Base-by-base conservation (phyloP, 139 green algal genomes). In the Bryopsis sp. region DNA sequence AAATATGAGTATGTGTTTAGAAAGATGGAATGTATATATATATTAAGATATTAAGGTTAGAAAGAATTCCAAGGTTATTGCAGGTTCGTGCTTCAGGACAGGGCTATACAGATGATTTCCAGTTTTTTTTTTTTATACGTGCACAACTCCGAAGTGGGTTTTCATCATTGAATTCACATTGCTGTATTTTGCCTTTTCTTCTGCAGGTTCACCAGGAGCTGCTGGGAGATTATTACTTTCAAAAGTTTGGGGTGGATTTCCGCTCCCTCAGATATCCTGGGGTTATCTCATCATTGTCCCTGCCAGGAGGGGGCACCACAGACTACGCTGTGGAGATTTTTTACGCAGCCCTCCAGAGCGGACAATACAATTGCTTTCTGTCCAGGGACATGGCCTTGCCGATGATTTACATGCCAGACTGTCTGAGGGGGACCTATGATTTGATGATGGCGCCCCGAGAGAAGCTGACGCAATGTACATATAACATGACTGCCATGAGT, bases 311-410 rank as follows among this genome's bases (percentile, higher is more conserved):
- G 3, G 84, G 85, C 39, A 91, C 85, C 39, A 91, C 85, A 2
- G 85, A 91, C 75, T 91, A 87, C 34, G 79, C 81, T 2, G 76
- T 88, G n/a, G 85, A 88, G 35, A 87, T 91, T 32, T 87, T 82
- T 68, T 60, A 84, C 43, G 70, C 72, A 3, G 80, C 82, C 34
- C 73, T 87, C 35, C 57, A 54, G 22, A 46, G 64, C 38, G 73
- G 68, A 26, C 43, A 39, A 34, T 89, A 85, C 75, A 70, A 73
- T 19, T 87, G 83, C 73, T 87, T 84, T 69, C 65, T 89, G 70
- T 64, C 43, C 1, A n/a, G 65, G 33, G 77, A 89, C 47, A 74
- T 78, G 3, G 64, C 65, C 24, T 75, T 86, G 22, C 79, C 84
- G 0, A 85, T 84, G 72, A 83, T 85, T 74, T 85, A 84, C 80